Conservation (phyloP, 768 basidiomycete species). For the Termitomyces sp. region DNA sequence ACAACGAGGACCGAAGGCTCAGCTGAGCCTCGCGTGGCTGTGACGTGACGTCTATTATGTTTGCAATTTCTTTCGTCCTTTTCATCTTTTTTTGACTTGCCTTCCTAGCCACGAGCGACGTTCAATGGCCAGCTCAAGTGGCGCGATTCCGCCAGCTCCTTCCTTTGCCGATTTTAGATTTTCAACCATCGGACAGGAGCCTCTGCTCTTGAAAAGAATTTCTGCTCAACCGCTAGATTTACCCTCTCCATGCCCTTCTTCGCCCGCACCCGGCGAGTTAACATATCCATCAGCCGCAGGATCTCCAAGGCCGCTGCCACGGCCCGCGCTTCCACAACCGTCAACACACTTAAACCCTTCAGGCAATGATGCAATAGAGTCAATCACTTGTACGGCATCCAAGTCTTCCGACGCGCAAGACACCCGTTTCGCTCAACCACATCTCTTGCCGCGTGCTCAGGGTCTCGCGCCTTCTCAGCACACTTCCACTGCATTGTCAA, state of each 20-base stretch:
- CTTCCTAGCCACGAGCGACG: not conserved
- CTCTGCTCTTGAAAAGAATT: constrained; percentile 47
- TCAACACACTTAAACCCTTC: constrained; percentile 7
- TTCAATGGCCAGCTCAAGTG: not conserved
- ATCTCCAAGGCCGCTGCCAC: constrained; percentile 7
- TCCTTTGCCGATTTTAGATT: constrained; percentile 43
- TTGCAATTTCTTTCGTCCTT: not conserved
- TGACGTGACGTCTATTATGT: not conserved
- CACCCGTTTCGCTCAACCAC: not conserved
- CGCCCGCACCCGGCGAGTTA: constrained; percentile 11
- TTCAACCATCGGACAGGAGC: constrained; percentile 47
- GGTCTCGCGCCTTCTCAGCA: not conserved
- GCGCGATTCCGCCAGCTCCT: constrained; percentile 26
- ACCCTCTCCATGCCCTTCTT: constrained; percentile 14
- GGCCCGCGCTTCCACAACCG: constrained; percentile 15
- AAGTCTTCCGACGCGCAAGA: not conserved
- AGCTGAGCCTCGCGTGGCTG: not conserved
- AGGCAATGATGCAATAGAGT: not conserved
- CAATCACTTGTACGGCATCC: not conserved
- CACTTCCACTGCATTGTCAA: not conserved
- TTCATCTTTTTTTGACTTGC: not conserved
- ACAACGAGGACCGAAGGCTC: not conserved
- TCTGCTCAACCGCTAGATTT: constrained; percentile 22
- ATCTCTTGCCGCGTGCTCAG: too few species aligned
- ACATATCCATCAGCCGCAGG: constrained; percentile 4